Evolutionary conservation across 2,329 filamentous ascomycete genomes (phyloP).

Genomic region (Aspergillus chevalieri): DNA sequence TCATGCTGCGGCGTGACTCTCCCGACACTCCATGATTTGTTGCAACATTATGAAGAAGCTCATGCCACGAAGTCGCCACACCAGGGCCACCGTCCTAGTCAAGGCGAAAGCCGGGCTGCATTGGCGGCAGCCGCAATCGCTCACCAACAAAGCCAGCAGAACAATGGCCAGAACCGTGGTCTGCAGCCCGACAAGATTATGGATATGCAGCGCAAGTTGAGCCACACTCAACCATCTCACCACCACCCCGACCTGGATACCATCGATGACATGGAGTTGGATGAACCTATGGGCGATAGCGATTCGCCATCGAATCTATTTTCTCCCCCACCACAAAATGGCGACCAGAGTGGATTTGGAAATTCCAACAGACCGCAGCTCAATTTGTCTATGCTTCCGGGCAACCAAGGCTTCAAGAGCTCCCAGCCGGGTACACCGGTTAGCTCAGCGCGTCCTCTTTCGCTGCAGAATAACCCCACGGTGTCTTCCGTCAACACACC

Average conservation of each 20-base stretch:
- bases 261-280: slow-evolving; percentile 94
- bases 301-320: slow-evolving; percentile 35
- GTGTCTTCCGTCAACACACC: slow-evolving; percentile 97
- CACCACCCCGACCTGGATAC: slow-evolving; percentile 64
- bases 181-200: slow-evolving; percentile 28
- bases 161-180: slow-evolving; percentile 29
- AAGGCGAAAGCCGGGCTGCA: slow-evolving; percentile 48
- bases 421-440: slow-evolving; percentile 84
- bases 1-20: slow-evolving; percentile 86
- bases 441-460: slow-evolving; percentile 60
- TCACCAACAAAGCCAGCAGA: slow-evolving; percentile 47
- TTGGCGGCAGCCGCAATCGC: slow-evolving; percentile 42
- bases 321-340: slow-evolving; percentile 61
- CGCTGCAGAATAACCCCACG: slow-evolving; percentile 85
- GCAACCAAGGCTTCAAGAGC: slow-evolving; percentile 71
- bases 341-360: slow-evolving; percentile 56
- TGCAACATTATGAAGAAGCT: slow-evolving; percentile 94
- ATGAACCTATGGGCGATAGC: slow-evolving; percentile 62
- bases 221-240: slow-evolving; percentile 25
- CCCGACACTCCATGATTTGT: slow-evolving; percentile 84
- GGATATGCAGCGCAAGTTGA: slow-evolving; percentile 34
- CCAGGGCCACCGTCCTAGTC: slow-evolving; percentile 43
- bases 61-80: slow-evolving; percentile 67
- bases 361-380: slow-evolving; percentile 62
- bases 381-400: slow-evolving; percentile 70